Percentiles rank a stretch among this genome's conserved stretches.
Conservation (phyloP, 73 alveolate species). For the Uronychia binucleata region DNA sequence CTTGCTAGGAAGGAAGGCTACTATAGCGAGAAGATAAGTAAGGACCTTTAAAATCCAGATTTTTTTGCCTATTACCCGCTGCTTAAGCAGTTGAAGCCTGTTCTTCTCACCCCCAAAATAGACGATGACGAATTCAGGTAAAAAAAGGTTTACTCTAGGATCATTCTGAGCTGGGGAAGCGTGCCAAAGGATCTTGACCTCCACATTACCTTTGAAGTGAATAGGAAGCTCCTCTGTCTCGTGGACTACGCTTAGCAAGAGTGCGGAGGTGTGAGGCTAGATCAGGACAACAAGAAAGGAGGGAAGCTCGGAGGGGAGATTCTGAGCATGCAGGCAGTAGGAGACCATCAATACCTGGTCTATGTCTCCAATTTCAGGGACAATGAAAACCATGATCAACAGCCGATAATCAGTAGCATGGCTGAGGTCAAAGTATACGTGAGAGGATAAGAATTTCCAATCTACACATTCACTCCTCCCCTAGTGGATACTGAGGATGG, state of each 20-base stretch:
- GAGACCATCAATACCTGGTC: slow-evolving; percentile 34
- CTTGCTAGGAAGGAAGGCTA: background rate
- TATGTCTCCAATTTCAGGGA: slow-evolving; percentile 30
- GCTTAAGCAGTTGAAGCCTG: background rate
- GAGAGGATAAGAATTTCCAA: background rate
- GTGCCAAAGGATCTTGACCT: slow-evolving; percentile 36
- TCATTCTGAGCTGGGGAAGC: slow-evolving; percentile 47
- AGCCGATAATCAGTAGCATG: background rate
- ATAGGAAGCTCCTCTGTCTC: slow-evolving; percentile 13
- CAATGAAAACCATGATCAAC: background rate
- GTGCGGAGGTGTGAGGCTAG: slow-evolving; percentile 46
- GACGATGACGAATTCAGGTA: background rate
- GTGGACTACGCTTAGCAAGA: slow-evolving; percentile 16
- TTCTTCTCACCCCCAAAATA: background rate
- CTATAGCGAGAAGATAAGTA: background rate
- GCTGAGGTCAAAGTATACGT: background rate
- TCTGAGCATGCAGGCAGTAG: slow-evolving; percentile 21
- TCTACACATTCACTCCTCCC: background rate
- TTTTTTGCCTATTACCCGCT: background rate
- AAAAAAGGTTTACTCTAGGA: background rate
- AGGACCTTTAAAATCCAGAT: background rate
- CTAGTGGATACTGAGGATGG: background rate
- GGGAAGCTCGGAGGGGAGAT: slow-evolving; percentile 42
- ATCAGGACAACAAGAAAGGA: slow-evolving; percentile 17
- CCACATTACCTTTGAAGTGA: slow-evolving; percentile 32